phyloP scores from a whole-genome alignment of 805 yeast species.

The Torulaspora franciscae region DNA sequence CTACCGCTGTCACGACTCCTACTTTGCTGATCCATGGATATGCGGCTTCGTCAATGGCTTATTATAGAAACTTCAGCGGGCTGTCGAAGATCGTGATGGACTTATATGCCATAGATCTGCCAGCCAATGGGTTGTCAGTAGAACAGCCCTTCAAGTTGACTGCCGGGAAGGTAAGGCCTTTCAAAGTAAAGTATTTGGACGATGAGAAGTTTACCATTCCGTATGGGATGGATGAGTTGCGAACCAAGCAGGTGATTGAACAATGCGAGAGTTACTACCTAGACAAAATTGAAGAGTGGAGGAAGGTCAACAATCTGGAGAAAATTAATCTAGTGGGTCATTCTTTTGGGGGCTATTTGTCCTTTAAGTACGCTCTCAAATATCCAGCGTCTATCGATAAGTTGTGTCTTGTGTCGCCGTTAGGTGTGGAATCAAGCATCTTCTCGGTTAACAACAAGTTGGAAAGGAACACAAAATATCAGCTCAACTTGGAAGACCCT shows the following conservation, averaged over 20 bases:
- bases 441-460: constrained; percentile 45
- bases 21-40: constrained; percentile 79
- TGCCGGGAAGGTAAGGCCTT: constrained; percentile 9
- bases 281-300: constrained; percentile 62
- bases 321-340: constrained; percentile 67
- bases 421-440: constrained; percentile 69
- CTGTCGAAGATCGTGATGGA: constrained; percentile 46
- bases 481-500: constrained; percentile 39
- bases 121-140: constrained; percentile 66
- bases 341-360: constrained; percentile 74
- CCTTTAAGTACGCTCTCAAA: constrained; percentile 55
- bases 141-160: constrained; percentile 37
- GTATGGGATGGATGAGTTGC: constrained; percentile 17
- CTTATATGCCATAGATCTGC: constrained; percentile 64
- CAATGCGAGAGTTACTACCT: constrained; percentile 53
- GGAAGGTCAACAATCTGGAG: constrained; percentile 44
- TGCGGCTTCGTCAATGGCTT: constrained; percentile 86
- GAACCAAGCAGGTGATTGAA: constrained; percentile 21
- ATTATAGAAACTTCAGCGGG: constrained; percentile 60
- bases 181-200: constrained; percentile 35
- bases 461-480: constrained; percentile 17
- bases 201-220: constrained; percentile 20
- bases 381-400: constrained; percentile 52
- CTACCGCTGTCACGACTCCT: constrained; percentile 30
- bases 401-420: constrained; percentile 65